These are phyloP conservation scores for Santalum album DNA, from an alignment of 164 flowering plant species.

Conservation along the genomic window DNA sequence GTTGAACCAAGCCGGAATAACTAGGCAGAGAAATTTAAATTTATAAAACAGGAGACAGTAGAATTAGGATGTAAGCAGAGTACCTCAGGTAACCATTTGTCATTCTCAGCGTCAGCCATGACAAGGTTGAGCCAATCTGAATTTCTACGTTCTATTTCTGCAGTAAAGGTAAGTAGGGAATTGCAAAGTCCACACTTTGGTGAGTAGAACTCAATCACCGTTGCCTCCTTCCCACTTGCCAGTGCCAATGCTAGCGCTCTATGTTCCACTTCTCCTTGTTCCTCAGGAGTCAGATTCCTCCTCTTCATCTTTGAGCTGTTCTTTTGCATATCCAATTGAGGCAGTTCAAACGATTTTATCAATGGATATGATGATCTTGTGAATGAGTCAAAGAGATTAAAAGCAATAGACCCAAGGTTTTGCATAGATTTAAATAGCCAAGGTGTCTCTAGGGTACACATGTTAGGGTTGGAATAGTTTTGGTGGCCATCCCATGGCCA, in stretches of 20 bases:
- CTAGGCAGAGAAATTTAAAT: too few species aligned
- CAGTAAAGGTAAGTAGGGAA: slow-evolving; percentile 57
- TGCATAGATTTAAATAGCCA: slow-evolving; percentile 75
- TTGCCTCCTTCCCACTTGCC: slow-evolving; percentile 74
- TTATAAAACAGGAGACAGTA: too few species aligned
- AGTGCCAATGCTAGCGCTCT: slow-evolving; percentile 78
- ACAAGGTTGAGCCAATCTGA: slow-evolving; percentile 76
- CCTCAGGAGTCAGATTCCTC: slow-evolving; percentile 37
- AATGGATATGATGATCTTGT: slow-evolving; percentile 19
- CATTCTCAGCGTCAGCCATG: slow-evolving; percentile 95
- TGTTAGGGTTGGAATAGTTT: slow-evolving; percentile 25
- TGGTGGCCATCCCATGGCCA: slow-evolving; percentile 55
- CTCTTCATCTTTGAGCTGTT: slow-evolving; percentile 5
- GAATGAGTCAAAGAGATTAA: slow-evolving; percentile 30
- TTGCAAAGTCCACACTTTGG: slow-evolving; percentile 85
- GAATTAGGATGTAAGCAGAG: too few species aligned
- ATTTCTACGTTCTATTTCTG: slow-evolving; percentile 65
- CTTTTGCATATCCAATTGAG: slow-evolving; percentile 8
- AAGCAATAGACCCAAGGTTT: slow-evolving; percentile 34
- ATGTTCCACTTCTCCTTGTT: slow-evolving; percentile 87
- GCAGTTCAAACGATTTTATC: slow-evolving; percentile 11
- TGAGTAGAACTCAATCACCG: slow-evolving; percentile 85
- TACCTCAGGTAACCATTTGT: slow-evolving; percentile 98
- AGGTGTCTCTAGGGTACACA: slow-evolving; percentile 54
- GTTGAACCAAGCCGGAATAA: too few species aligned